Base-by-base conservation (phyloP, 352 stramenopile species). In the Globisporangium solare region DNA sequence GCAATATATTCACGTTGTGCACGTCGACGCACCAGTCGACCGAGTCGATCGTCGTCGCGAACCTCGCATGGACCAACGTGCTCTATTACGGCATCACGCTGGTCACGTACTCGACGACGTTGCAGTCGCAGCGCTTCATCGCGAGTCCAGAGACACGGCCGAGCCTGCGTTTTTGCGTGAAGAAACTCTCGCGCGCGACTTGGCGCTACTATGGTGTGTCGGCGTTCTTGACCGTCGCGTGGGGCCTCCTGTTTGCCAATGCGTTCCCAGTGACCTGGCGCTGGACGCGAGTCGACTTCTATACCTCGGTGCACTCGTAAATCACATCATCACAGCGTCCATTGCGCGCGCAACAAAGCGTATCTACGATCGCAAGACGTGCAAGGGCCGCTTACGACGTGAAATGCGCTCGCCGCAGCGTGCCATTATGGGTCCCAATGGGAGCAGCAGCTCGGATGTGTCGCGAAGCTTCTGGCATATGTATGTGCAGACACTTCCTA, bases 1-100 rank as follows among this genome's bases (percentile, higher is more conserved):
- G 61, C 12, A 71, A 76, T 42, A 31, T 60, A 15, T 76, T 76
- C 40, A 48, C 61, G 3, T 32, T 61, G 20, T 56, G 51, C 32
- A 51, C 57, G 15, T 70, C 67, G 10, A 60, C 53, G 27, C 43
- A 68, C 12, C 64, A 78, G 41, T 65, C 66, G 6, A 60, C 55
- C n/a, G 21, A 24, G 8, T 61, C 64, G 45, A 64, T 77, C 17
- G 54, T 66, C 2, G 49, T 70, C 39, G 66, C 69, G 0, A 67
- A 51, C 41, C 42, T 73, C 21, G 21, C 68, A 11, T 74, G 70
- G 70, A 60, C 64, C 27, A 61, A 52, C 1, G 35, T 47, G 20
- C 37, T 61, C 20, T 61, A 37, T 18, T 27, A 17, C 7, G 0
- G 24, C 22, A 51, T 64, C 14, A 52, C 66, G 6, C 13, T 48